phyloP scores from a whole-genome alignment of 495 filamentous ascomycete species.

The Zalerion maritima region DNA sequence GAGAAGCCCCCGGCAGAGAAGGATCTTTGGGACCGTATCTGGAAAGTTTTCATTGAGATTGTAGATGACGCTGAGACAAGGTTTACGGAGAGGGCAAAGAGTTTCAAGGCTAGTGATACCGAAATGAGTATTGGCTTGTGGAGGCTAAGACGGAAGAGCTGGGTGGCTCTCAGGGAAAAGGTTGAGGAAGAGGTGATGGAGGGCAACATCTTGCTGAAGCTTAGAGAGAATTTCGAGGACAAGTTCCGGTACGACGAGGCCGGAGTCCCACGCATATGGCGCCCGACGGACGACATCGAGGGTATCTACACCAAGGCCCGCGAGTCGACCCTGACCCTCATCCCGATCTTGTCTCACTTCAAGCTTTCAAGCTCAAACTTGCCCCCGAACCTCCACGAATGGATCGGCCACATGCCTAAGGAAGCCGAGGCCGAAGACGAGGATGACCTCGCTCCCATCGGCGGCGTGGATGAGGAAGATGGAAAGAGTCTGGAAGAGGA shows the following conservation, averaged over 20 bases:
- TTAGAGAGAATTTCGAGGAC: constrained; percentile 97
- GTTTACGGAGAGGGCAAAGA: constrained; percentile 75
- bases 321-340: constrained; percentile 77
- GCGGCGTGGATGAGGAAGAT: constrained; percentile 82
- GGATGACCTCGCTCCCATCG: constrained; percentile 74
- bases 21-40: constrained; percentile 91
- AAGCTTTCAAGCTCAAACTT: constrained; percentile 50
- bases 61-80: constrained; percentile 71
- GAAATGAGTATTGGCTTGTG: constrained; percentile 91
- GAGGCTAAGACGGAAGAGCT: constrained; percentile 82
- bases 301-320: constrained; percentile 80
- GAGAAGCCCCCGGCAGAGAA: constrained; percentile 60
- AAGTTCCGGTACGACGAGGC: constrained; percentile 96
- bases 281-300: constrained; percentile 93
- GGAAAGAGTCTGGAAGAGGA: constrained; percentile 89
- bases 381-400: constrained; percentile 66
- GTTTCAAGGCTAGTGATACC: constrained; percentile 81
- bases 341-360: constrained; percentile 82
- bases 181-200: constrained; percentile 98
- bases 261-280: constrained; percentile 92
- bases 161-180: constrained; percentile 76
- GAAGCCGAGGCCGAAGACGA: constrained; percentile 70
- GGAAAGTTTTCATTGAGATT: constrained; percentile 72
- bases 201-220: constrained; percentile 85
- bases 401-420: constrained; percentile 67